Evolutionary conservation across 1,139 yeast genomes (phyloP), one percentile per base, ranked within the genome.

Genomic region (Diutina siamensis): DNA sequence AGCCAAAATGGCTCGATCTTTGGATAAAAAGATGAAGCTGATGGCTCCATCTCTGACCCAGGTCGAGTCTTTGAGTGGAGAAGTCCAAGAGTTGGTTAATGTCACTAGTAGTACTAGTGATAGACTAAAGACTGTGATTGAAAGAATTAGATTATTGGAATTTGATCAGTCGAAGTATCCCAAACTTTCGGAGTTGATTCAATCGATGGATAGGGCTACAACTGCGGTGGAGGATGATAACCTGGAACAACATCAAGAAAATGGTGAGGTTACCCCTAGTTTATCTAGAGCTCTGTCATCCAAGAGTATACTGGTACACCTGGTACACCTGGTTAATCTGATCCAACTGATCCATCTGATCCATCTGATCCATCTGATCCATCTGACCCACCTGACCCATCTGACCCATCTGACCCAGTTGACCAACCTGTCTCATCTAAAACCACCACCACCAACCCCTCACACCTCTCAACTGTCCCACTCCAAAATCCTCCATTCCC

Each of bases 1-100:
- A 35, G 69, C 63, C 42, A 63, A 60, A 48, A 52, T 52, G 47
- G 58, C 65, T n/a, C 55, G 52, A 22, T 51, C 51, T 18, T 55
- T 61, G 46, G 57, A 50, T 27, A 58, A 58, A 38, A 49, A 49
- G 10, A 54, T 67, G 12, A 44, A 48, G 7, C 50, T 49, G 10
- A 54, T 56, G 28, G 13, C 17, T 18, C 42, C 42, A 3, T 27
- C n/a, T 27, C 31, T 8, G 21, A 8, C 32, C n/a, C 12, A 4
- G 32, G 15, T 25, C 4, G 20, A 20, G 2, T 7, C 9, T 5
- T 17, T 38, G 7, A 18, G n/a, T 8, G 17, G 13, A 8, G 42
- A 38, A 25, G 42, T 38, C 3, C n/a, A 38, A 5, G 42, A 38
- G 4, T 38, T 38, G 42, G n/a, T 22, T 15, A 17, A 8, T 15